Base-by-base conservation (phyloP, 257 asterid species). In the Parsonsia alboflavescens region DNA sequence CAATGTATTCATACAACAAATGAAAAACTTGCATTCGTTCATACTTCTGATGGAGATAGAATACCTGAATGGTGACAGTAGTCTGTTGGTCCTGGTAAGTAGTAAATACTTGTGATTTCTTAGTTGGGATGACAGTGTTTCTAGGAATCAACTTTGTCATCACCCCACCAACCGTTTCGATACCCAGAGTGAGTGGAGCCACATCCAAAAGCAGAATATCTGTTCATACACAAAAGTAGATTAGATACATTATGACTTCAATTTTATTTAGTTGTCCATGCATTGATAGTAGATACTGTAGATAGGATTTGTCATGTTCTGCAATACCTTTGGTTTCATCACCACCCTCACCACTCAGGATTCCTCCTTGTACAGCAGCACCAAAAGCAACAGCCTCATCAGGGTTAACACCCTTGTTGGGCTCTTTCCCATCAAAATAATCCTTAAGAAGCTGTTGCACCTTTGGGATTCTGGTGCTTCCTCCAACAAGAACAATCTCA, bases 61-160 rank as follows among this genome's bases (percentile, higher is more conserved):
- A 73, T 84, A 93, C 98, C 99, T 90, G 89, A 79, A 92, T 94
- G 49, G 97, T 76, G 72, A 94, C 99, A 0, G 92, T 87, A 57
- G 99, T 92, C 78, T 94, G 99, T 80, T 94, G 99, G 74, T 94
- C 99, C 80, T 94, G 99, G 92, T 94, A 94, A 45, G 99, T 92
- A 5, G 99, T 94, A 80, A 94, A 94, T 67, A 89, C 96, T 83
- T 94, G 99, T 44, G 99, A 94, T 72, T 94, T 94, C 76, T 94
- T 92, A 71, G 98, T 90, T 39, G 99, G 99, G 71, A 94, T 89
- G 54, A 90, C 98, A 0, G 97, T 94, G 87, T 94, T 94, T 77
- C 97, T 89, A 26, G 99, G 99, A 74, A 94, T 94, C 88, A 94
- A 90, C 85, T 92, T 94, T 84, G 99, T 94, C 99, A 94, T 94